Conservation (phyloP, 805 yeast species). For the Ogataea polymorpha region DNA sequence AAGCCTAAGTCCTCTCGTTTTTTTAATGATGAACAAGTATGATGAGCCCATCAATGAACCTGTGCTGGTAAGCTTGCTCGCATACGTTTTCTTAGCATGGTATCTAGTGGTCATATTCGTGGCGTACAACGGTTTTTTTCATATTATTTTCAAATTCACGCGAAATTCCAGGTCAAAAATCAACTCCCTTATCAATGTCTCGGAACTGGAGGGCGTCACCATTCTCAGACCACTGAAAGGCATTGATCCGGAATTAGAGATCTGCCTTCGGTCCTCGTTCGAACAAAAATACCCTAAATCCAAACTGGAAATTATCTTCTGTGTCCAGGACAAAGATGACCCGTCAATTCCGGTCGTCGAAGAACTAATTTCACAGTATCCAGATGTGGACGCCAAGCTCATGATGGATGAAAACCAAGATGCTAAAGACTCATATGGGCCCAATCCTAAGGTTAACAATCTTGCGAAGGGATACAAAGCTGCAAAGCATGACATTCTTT, state of each 20-base stretch:
- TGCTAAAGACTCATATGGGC: conserved; percentile 56
- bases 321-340: conserved; percentile 64
- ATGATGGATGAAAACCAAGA: conserved; percentile 43
- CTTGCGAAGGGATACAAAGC: conserved; percentile 71
- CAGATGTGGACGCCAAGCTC: conserved; percentile 55
- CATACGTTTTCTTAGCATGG: conserved; percentile 23
- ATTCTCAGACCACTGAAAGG: conserved; percentile 84
- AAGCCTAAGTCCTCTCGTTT: neutral
- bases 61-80: conserved; percentile 7
- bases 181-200: conserved; percentile 23
- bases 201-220: conserved; percentile 62
- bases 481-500: conserved; percentile 70
- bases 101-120: conserved; percentile 29
- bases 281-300: conserved; percentile 61
- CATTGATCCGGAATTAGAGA: conserved; percentile 67
- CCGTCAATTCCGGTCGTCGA: conserved; percentile 60
- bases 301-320: conserved; percentile 67
- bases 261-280: conserved; percentile 67
- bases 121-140: conserved; percentile 30
- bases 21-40: neutral
- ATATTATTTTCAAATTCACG: conserved; percentile 25
- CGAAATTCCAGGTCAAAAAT: conserved; percentile 13
- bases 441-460: conserved; percentile 87
- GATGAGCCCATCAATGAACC: neutral
- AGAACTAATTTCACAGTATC: conserved; percentile 48